These are phyloP conservation scores for Fusarium penzigii DNA, from an alignment of 2,329 filamentous ascomycete genomes.

Conservation along the genomic window DNA sequence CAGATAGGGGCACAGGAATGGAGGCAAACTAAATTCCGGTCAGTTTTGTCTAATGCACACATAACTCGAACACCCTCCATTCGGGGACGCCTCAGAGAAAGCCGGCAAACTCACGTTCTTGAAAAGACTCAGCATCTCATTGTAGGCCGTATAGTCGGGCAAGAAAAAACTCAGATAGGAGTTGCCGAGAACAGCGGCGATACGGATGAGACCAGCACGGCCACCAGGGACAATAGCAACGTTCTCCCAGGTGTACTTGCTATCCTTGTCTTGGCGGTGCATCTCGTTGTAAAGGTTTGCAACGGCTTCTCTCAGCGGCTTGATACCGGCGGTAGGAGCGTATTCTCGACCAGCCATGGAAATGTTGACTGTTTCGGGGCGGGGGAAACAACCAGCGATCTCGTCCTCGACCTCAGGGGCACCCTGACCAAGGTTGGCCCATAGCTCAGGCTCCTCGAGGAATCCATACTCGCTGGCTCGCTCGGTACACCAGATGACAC, in stretches of 20 bases:
- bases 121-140: slow-evolving; percentile 95
- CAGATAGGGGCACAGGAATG: slow-evolving; percentile 80
- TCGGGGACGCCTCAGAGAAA: not conserved
- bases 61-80: no score
- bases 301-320: slow-evolving; percentile 83
- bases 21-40: slow-evolving; percentile 66
- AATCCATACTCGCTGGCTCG: slow-evolving; percentile 88
- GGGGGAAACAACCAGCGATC: slow-evolving; percentile 84
- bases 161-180: slow-evolving; percentile 93
- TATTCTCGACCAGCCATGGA: slow-evolving; percentile 82
- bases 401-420: slow-evolving; percentile 93
- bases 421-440: slow-evolving; percentile 94
- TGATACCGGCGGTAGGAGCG: slow-evolving; percentile 91
- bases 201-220: slow-evolving; percentile 87
- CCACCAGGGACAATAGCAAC: slow-evolving; percentile 95
- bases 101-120: slow-evolving; percentile 64
- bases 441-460: slow-evolving; percentile 74
- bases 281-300: slow-evolving; percentile 91
- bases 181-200: slow-evolving; percentile 91
- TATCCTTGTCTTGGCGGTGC: slow-evolving; percentile 83
- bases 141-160: slow-evolving; percentile 95
- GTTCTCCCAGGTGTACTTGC: slow-evolving; percentile 96
- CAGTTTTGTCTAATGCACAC: no score
- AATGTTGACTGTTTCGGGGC: slow-evolving; percentile 77
- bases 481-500: slow-evolving; percentile 91